Evolutionary conservation across 495 filamentous ascomycete genomes (phyloP), one percentile per base, ranked within the genome.

Genomic region (Talaromyces liani): DNA sequence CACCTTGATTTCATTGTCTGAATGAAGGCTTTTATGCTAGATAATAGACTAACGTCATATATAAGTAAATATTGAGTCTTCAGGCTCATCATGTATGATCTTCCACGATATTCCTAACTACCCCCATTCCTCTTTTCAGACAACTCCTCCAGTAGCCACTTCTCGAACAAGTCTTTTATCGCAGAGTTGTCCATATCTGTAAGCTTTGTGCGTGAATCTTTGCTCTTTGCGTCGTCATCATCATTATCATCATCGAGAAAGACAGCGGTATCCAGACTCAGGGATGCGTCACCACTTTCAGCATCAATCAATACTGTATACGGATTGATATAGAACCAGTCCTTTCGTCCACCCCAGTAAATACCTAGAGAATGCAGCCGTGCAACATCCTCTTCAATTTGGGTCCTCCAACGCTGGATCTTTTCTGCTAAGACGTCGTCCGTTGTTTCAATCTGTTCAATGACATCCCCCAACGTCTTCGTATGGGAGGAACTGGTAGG

Each of bases 261-360:
- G 29, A 27, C 16, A 16, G 58, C 58, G 0, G 22, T 20, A 27
- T 60, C 58, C n/a, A 60, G n/a, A 45, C 10, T 8, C 20, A 60
- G 24, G 6, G 22, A 45, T 60, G 58, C 58, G 5, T 45, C 12
- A 10, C 55, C 55, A 29, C n/a, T 31, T 22, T 56, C 53, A 47
- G 34, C 24, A 31, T 47, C 39, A 10, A 60, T 45, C 8, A 60
- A n/a, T 14, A 60, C 31, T 47, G 58, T 45, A 60, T 60, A 20
- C 39, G 29, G 58, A 29, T 56, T 56, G n/a, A 56, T 60, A 60
- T 49, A 27, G 16, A 25, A 16, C 58, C 58, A 60, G 24, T 60
- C 58, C 3, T 60, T 24, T 34, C 56, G 56, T 9, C 39, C 39
- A 18, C 58, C 36, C n/a, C 18, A 60, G 39, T 25, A 60, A 29